Evolutionary conservation across 1,139 yeast species (phyloP), one percentile per base, ranked within the genome.

Genomic region (Blastobotrys petasosporus): DNA sequence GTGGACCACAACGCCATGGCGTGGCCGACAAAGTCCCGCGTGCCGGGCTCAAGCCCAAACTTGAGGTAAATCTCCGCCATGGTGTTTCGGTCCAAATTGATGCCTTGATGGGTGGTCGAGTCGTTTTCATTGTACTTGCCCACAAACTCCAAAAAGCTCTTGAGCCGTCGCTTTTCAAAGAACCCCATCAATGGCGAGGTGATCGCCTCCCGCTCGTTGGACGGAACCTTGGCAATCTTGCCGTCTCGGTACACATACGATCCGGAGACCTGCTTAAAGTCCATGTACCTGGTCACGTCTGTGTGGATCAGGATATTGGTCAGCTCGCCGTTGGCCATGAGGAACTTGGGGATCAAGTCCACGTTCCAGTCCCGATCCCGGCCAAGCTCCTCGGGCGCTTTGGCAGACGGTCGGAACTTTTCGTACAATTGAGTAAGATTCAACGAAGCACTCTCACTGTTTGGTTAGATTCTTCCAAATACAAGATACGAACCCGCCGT

Each of bases 1-100:
- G 88, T 90, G 29, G 94, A 77, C 85, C 95, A 90, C 52, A 92
- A 76, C 6, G 97, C 99, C 98, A 92, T 94, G 13, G 98, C 94
- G 66, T 92, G 98, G 37, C 98, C 99, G 57, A 94, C 85, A 61
- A 92, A 92, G 66, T 94, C 97, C 62, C 87, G 84, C 30, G 98
- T 90, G 39, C 97, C 96, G 50, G 79, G 78, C 60, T 94, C 97
- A 52, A 92, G 77, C 8, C 97, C 95, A 63, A 83, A 94, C 65
- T 92, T 83, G 62, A 78, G 77, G 67, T 85, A 92, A 31, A 92
- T 82, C 57, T 88, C 96, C 55, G 86, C 86, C 94, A 92, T 92
- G 46, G 97, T 86, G 66, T 84, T 84, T 54, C 74, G 76, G 67
- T 92, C 97, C 58, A 94, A 74, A 64, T 90, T 82, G 44, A 90